These are phyloP conservation scores for Nematodospora valgi DNA, from an alignment of 805 yeast genomes.

Conservation along the genomic window DNA sequence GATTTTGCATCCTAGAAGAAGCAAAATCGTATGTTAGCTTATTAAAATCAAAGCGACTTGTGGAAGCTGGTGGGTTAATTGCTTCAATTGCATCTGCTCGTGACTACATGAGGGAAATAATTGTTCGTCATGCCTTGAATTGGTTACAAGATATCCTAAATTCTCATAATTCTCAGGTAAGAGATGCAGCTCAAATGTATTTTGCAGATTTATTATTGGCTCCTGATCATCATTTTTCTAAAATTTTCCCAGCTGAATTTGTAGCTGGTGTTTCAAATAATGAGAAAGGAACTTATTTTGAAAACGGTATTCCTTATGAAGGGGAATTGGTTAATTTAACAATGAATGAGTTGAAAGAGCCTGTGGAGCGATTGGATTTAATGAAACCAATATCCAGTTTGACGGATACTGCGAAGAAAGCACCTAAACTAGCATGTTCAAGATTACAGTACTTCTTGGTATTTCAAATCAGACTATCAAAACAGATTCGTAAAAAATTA, in stretches of 20 bases:
- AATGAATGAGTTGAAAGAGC: conserved; percentile 14
- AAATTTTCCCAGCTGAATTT: conserved; percentile 22
- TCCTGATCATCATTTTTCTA: conserved; percentile 29
- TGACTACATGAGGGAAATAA: conserved; percentile 48
- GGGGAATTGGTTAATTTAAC: conserved; percentile 25
- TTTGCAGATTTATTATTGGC: conserved; percentile 45
- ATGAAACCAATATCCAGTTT: conserved; percentile 13
- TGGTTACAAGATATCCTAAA: conserved; percentile 48
- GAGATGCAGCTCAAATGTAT: conserved; percentile 15
- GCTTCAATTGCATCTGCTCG: conserved; percentile 51
- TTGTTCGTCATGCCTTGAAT: conserved; percentile 41
- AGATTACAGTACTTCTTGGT: conserved; percentile 57
- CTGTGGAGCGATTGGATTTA: conserved; percentile 12
- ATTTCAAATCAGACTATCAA: conserved; percentile 59
- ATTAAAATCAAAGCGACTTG: conserved; percentile 32
- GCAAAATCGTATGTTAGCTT: conserved; percentile 20
- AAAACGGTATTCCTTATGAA: conserved; percentile 29
- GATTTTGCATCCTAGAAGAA: conserved; percentile 46
- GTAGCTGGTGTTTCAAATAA: conserved; percentile 17
- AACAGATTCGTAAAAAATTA: conserved; percentile 45
- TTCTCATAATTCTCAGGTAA: conserved; percentile 19
- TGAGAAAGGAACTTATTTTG: conserved; percentile 20
- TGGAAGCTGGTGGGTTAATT: conserved; percentile 49
- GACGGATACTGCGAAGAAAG: conserved; percentile 12
- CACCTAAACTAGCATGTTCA: conserved; percentile 29